Percentiles rank a stretch among this genome's conserved stretches.
These are phyloP conservation scores for Botrytis fragariae DNA, from an alignment of 2,329 filamentous ascomycete species.

Conservation along the genomic window DNA sequence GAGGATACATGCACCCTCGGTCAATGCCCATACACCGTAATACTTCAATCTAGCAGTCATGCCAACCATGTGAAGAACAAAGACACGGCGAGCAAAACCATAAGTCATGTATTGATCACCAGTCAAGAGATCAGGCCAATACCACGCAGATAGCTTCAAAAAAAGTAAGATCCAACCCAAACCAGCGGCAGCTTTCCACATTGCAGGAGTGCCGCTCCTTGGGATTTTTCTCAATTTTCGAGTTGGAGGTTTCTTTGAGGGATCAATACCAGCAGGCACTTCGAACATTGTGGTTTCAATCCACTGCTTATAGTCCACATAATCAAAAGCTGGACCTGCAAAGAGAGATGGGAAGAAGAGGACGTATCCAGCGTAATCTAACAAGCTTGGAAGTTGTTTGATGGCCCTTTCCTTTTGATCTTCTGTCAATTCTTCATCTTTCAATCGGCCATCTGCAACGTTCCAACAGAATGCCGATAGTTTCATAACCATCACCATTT, in stretches of 20 bases:
- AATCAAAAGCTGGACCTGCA: conserved; percentile 91
- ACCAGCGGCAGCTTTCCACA: conserved; percentile 70
- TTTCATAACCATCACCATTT: conserved; percentile 99
- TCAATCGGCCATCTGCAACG: conserved; percentile 83
- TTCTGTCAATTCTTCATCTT: conserved; percentile 76
- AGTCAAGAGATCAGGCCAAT: conserved; percentile 62
- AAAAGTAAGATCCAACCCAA: conserved; percentile 78
- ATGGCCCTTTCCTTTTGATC: conserved; percentile 82
- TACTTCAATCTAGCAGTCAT: conserved; percentile 86
- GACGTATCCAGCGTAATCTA: conserved; percentile 88
- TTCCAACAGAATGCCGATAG: conserved; percentile 97
- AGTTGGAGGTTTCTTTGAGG: conserved; percentile 78
- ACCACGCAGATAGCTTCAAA: conserved; percentile 67
- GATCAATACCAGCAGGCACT: conserved; percentile 75
- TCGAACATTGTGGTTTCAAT: conserved; percentile 95
- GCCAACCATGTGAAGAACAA: conserved; percentile 78
- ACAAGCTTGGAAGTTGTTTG: conserved; percentile 65
- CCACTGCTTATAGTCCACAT: conserved; percentile 86
- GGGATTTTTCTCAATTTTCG: conserved; percentile 91
- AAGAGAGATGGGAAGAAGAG: conserved; percentile 93
- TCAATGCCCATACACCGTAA: conserved; percentile 92
- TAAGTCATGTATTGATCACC: conserved; percentile 65
- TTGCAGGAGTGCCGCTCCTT: conserved; percentile 81
- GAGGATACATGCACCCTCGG: conserved; percentile 92
- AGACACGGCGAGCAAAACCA: conserved; percentile 69